Percentiles rank a stretch among this genome's conserved stretches.
These are phyloP conservation scores for Naegleria gruberi DNA, from an alignment of 208 protist species.

Conservation along the genomic window DNA sequence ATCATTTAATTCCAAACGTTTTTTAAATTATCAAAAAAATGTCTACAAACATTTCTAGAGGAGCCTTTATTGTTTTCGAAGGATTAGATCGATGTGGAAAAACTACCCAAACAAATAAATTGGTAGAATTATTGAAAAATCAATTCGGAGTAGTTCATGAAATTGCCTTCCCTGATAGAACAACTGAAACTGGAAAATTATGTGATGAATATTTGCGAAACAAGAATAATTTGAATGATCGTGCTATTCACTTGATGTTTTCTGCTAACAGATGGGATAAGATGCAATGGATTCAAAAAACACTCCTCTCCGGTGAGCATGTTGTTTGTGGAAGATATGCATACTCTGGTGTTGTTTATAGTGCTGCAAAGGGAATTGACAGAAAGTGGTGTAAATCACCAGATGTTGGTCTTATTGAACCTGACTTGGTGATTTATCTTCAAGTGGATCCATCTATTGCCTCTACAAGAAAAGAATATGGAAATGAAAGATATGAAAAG, in stretches of 20 bases:
- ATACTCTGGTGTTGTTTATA: slow-evolving; percentile 67
- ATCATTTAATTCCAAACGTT: neutral
- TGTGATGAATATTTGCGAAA: slow-evolving; percentile 61
- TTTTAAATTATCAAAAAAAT: neutral
- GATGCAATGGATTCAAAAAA: slow-evolving; percentile 27
- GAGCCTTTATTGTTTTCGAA: slow-evolving; percentile 47
- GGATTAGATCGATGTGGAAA: slow-evolving; percentile 46
- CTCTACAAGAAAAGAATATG: slow-evolving; percentile 49
- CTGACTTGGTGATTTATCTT: slow-evolving; percentile 67
- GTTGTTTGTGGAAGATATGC: slow-evolving; percentile 69
- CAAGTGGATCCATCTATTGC: slow-evolving; percentile 47
- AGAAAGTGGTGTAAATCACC: slow-evolving; percentile 60
- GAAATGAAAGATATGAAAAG: slow-evolving; percentile 67
- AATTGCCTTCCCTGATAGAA: slow-evolving; percentile 45
- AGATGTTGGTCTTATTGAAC: slow-evolving; percentile 60
- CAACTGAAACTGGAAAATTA: slow-evolving; percentile 55
- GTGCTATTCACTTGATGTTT: slow-evolving; percentile 67
- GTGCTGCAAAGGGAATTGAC: slow-evolving; percentile 58
- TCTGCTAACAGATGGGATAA: slow-evolving; percentile 72
- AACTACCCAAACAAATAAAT: slow-evolving; percentile 39
- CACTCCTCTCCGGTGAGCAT: slow-evolving; percentile 38
- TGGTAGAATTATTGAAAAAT: slow-evolving; percentile 27
- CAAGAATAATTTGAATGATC: slow-evolving; percentile 48
- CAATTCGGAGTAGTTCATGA: slow-evolving; percentile 25
- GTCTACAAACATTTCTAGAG: slow-evolving; percentile 11